phyloP scores from a whole-genome alignment of 805 yeast genomes.

The Sugiyamaella qingdaonensis region DNA sequence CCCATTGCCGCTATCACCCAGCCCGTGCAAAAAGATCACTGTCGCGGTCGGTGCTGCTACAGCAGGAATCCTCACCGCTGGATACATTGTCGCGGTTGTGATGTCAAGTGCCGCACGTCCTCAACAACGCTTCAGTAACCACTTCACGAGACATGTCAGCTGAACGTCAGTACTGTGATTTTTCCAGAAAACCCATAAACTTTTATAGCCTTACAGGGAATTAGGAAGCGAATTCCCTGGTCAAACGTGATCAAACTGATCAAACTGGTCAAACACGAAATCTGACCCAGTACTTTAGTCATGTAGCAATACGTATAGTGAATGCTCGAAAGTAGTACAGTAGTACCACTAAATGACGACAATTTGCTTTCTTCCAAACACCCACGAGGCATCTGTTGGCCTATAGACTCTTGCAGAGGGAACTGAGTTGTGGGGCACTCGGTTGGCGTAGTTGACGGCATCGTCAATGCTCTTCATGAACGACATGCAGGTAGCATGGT shows the following conservation, averaged over 20 bases:
- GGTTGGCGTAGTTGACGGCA: slow-evolving; percentile 30
- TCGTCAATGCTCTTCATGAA: slow-evolving; percentile 33
- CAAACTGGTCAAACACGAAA: too few species aligned
- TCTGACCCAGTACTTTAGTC: too few species aligned
- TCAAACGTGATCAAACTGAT: too few species aligned
- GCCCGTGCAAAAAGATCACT: slow-evolving; percentile 77
- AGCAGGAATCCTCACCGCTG: slow-evolving; percentile 40
- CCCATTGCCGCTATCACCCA: slow-evolving; percentile 88
- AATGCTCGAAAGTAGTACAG: background rate
- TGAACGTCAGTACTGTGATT: too few species aligned
- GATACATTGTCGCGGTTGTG: slow-evolving; percentile 6
- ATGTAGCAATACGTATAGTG: background rate
- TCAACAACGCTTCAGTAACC: background rate
- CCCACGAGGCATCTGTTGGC: background rate
- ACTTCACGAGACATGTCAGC: background rate
- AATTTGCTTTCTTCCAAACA: background rate
- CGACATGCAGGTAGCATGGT: slow-evolving; percentile 31
- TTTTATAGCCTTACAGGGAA: too few species aligned
- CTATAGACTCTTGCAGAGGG: slow-evolving; percentile 2
- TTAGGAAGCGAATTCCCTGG: too few species aligned
- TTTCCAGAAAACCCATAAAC: too few species aligned
- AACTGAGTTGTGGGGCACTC: slow-evolving; percentile 8
- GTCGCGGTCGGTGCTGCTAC: slow-evolving; percentile 51
- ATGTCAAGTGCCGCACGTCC: background rate
- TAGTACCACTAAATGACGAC: slow-evolving; percentile 1